phyloP scores from a whole-genome alignment of 768 basidiomycete genomes.

The button mushroom (Agaricus bisporus) region DNA sequence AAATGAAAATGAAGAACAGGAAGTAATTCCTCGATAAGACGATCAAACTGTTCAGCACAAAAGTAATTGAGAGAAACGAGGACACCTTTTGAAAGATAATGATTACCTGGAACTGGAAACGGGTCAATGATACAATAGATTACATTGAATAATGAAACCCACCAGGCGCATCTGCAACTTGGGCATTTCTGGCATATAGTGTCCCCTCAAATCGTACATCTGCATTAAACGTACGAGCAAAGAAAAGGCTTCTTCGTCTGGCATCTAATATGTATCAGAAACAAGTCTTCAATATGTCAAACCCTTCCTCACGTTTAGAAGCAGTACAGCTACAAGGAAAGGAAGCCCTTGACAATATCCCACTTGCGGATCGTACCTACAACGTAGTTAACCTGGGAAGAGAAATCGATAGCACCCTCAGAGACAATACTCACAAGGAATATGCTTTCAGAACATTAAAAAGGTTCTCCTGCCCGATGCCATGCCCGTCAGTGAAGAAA shows the following conservation, averaged over 20 bases:
- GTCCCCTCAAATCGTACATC: constrained; percentile 91
- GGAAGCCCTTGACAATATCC: constrained; percentile 98
- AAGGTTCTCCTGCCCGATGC: constrained; percentile 93
- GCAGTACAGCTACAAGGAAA: constrained; percentile 89
- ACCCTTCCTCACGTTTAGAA: constrained; percentile 68
- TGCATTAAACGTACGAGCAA: constrained; percentile 93
- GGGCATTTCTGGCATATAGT: constrained; percentile 99
- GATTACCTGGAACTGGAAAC: constrained; percentile 52
- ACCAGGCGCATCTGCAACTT: constrained; percentile 89
- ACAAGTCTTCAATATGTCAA: neutral
- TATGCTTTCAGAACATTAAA: constrained; percentile 99
- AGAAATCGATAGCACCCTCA: neutral
- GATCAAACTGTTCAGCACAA: constrained; percentile 66
- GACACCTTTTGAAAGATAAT: constrained; percentile 6
- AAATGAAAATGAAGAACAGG: constrained; percentile 94
- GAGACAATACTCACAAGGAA: constrained; percentile 57
- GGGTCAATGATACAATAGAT: constrained; percentile 14
- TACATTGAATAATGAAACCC: constrained; percentile 24
- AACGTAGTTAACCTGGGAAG: neutral
- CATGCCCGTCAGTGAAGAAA: constrained; percentile 91
- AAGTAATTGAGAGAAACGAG: constrained; percentile 1
- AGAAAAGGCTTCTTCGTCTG: constrained; percentile 98
- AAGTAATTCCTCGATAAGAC: constrained; percentile 85
- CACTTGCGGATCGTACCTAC: constrained; percentile 83
- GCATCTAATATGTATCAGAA: constrained; percentile 64